Base-by-base conservation (phyloP, 2,329 filamentous ascomycete genomes). In the Chrysosporium queenslandicum region DNA sequence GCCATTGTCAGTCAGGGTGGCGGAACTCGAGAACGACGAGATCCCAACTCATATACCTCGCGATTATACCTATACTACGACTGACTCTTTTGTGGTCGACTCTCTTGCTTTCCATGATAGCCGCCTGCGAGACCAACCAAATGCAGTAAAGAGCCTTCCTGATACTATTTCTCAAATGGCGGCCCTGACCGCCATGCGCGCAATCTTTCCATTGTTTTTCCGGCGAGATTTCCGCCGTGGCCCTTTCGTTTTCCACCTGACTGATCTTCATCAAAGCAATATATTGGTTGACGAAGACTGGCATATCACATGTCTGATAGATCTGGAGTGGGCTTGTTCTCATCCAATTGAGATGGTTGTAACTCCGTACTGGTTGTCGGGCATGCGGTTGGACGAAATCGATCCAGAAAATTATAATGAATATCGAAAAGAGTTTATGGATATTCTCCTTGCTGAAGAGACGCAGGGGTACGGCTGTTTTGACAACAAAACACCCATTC, bases 201-300 rank as follows among this genome's bases (percentile, higher is more conserved):
- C 58, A 4, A 59, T 58, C 34, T 53, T 53, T 37, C 61, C 46
- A 55, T 66, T 57, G 43, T 68, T 55, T 62, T 61, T 56, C 25
- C 42, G 27, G 14, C 52, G 52, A 6, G 14, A 42, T n/a, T 20
- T 45, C 23, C 60, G 63, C 11, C 51, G 62, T 21, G 68, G 68
- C 1, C 67, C 67, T 0, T 73, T 70, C 53, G 53, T 66, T 27
- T 59, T 66, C 30, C 59, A 48, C 1, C 61, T 73, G 8, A 71
- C 68, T 6, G 70, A 74, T 54, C 58, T 74, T 12, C 66, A 73
- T 51, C 59, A 59, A 42, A 67, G 66, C 50, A 73, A 74, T 47
- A 64, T 67, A 27, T 55, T 55, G 45, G 64, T 66, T 8, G 61
- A 66, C 49, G 47, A 61, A 5, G 52, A 67, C 14, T 67, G 66